Evolutionary conservation across 1,284 basidiomycete genomes (phyloP), one percentile per base, ranked within the genome.

Genomic region (Malassezia vespertilionis): DNA sequence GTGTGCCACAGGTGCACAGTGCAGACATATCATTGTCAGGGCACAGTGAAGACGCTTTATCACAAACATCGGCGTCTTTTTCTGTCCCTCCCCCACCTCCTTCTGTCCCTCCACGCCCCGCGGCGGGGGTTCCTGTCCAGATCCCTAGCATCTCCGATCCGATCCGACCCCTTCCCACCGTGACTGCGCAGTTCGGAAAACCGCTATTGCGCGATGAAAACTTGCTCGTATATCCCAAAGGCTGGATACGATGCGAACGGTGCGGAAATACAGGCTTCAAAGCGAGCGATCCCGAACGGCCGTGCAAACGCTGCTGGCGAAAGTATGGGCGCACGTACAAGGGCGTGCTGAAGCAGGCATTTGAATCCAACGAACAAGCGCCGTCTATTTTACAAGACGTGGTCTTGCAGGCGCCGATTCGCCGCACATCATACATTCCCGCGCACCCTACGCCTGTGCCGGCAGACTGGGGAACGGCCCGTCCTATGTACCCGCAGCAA

Each of bases 231-330:
- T 54, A 49, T 27, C 52, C 52, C 2, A 21, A 14, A 11, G 24
- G 18, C 28, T 21, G 24, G 33, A 17, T 40, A 5, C n/a, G 36
- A 6, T 54, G 52, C 27, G 18, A 41, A 24, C 34, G 37, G 28
- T 54, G 52, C 27, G 22, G 36, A n/a, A 42, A 46, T 15, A 50
- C 43, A 12, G 52, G 52, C 11, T 54, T 50, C 44, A 46, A 46
- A 18, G 21, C 33, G 4, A 28, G 24, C 6, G 36, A 50, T 22
- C 33, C 46, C 1, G 24, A 34, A 18, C 37, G 32, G 22, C 40
- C 39, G 5, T 54, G 52, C 31, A 11, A 17, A 6, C 32, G 35
- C 2, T 54, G 52, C 26, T 54, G 52, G 52, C 37, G 37, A 11
- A 35, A 45, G 22, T 54, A 46, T 26, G 52, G 52, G 20, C 33